Base-by-base conservation (phyloP, 305 asterid species). In the Fraxinus velutina region DNA sequence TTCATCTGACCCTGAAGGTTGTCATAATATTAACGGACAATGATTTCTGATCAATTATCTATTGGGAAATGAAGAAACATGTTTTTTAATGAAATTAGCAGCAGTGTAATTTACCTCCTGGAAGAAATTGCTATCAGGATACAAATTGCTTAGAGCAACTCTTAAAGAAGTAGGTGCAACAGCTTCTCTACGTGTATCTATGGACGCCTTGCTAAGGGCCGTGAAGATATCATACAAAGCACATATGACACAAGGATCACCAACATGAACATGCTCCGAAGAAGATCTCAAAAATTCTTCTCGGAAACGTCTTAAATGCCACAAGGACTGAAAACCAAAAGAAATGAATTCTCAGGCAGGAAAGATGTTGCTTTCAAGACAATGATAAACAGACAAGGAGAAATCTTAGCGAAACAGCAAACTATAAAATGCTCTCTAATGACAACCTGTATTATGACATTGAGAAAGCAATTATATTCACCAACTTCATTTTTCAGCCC, bases 391-490 rank as follows among this genome's bases (percentile, higher is more conserved):
- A 73, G 32, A 34, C 62, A 50, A 78, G 55, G 17, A 72, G 77
- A 83, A 80, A 57, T 79, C 57, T 71, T 15, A 27, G 72, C 3
- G 47, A 29, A 81, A 78, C 77, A 71, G 70, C 39, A 78, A 37
- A 78, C 9, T 73, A 50, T 12, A 79, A 52, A 29, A 78, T 75
- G 75, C 73, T 82, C 79, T 68, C 73, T 5, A 73, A 50, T 37
- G 81, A 91, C 76, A 84, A 95, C 99, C 98, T 95, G 99, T 81
- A 95, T 95, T 84, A 95, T 94, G 88, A 95, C 98, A 90, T 94
- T 94, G 22, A 95, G 92, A 84, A 95, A 95, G 85, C 98, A 95
- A 84, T 95, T 95, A 81, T 93, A 94, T 90, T 95, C 97, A 32
- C 99, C 99, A 81, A 89, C 90, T 89, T 95, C 97, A 81, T 95